Base-by-base conservation (phyloP, 805 yeast species). In the Lipomyces kockii region DNA sequence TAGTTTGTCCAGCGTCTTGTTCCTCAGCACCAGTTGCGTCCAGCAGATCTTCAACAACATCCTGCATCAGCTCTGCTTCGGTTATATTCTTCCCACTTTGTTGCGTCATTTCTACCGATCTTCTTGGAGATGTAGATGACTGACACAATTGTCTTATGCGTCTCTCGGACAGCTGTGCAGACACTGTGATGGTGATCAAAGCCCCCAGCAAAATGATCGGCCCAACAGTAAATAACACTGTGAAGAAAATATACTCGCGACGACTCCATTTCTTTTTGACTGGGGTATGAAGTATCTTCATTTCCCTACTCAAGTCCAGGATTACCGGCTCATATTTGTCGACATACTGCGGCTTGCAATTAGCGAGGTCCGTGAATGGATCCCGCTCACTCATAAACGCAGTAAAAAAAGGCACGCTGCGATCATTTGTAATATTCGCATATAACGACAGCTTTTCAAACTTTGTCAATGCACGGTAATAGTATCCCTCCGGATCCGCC, bases 341-440 rank as follows among this genome's bases (percentile, higher is more conserved):
- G 2, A 58, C 43, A 29, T 67, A 61, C 14, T 35, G 58, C 7
- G 67, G 69, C 46, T 43, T 29, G 61, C 58, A 64, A 25, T 65
- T 49, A 3, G 53, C 53, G 5, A 82, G 78, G 1, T 76, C 74
- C 0, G 87, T 87, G 76, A 92, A 92, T 1, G 97, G 97, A 64
- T 90, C 86, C 67, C 83, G 84, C 37, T 87, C 83, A 2, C 94
- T 83, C 66, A 94, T 89, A 77, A 82, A 92, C 0, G 97, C 83
- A 0, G 98, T 91, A 79, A 87, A 90, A 77, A 92, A 94, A 17
- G 94, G 89, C 7, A 93, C 98, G 0, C 97, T 86, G 67, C 97
- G 82, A 78, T 93, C 98, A 75, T 90, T 88, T 64, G 87, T 83
- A 29, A 89, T 83, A 78, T 94, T 93, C 9, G 97, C 92, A 65